Percentiles rank a stretch among this genome's conserved stretches.
Conservation (phyloP, 306 rosid genomes). For the Begonia loranthoides region DNA sequence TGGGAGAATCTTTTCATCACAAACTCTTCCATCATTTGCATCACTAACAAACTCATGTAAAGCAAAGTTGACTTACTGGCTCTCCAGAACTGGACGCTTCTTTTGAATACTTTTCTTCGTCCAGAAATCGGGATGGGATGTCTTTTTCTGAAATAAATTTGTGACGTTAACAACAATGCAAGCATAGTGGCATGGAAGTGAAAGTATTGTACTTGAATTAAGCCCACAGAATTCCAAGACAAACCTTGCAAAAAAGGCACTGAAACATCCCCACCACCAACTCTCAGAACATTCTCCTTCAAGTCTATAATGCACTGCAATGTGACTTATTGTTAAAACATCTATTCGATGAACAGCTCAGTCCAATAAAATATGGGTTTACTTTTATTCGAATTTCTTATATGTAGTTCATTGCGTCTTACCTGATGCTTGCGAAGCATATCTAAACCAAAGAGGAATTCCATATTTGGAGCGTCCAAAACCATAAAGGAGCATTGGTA, state of each 20-base stretch:
- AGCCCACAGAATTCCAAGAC: slow-evolving; percentile 11
- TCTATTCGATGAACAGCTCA: background rate
- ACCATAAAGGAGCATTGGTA: slow-evolving; percentile 89
- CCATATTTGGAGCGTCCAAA: slow-evolving; percentile 85
- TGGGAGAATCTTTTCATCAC: background rate
- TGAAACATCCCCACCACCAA: slow-evolving; percentile 91
- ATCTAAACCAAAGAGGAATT: slow-evolving; percentile 90
- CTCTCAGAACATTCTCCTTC: slow-evolving; percentile 74
- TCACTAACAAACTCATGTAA: background rate
- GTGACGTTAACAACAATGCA: slow-evolving; percentile 5
- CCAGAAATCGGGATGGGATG: slow-evolving; percentile 56
- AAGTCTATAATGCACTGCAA: slow-evolving; percentile 78
- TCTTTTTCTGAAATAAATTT: slow-evolving; percentile 56
- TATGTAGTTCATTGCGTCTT: slow-evolving; percentile 9
- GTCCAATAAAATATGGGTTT: too few relatives aligned
- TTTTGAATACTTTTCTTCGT: slow-evolving; percentile 46
- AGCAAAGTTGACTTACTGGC: slow-evolving; percentile 33
- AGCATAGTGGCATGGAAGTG: slow-evolving; percentile 7
- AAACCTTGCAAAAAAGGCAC: slow-evolving; percentile 92
- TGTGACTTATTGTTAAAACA: background rate
- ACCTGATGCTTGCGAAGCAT: slow-evolving; percentile 99
- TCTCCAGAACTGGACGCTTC: slow-evolving; percentile 63
- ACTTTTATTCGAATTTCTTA: background rate
- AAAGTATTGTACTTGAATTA: background rate
- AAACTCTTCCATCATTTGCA: background rate